Evolutionary conservation across 2,329 filamentous ascomycete species (phyloP), one percentile per base, ranked within the genome.

Genomic region (Sclerotinia borealis): DNA sequence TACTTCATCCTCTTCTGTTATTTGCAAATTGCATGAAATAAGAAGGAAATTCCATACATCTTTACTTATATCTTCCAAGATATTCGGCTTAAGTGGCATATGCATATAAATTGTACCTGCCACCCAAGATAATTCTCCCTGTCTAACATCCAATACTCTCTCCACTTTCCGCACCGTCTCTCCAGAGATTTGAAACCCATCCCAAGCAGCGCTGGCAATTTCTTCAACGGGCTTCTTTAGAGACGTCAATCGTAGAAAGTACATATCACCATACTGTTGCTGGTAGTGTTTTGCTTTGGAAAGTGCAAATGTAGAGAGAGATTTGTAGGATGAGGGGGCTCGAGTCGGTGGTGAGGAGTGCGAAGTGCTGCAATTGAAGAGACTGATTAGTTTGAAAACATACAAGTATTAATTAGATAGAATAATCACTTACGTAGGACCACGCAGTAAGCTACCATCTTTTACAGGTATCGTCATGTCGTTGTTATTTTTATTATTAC

Each of bases 191-290:
- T 89, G 83, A 61, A 91, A 89, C 59, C 85, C 88, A 52, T 85
- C 82, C 92, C 95, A 99, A 8, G 89, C 86, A 39, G 88, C 86
- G 19, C 79, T 77, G 0, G 93, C 93, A 58, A 90, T 82, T 66
- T 84, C 77, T 70, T 96, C 91, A 0, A 96, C 90, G 0, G 85
- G 83, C 11, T 92, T 90, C 77, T 93, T 97, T 75, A 99, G 85
- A 77, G 90, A 90, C 43, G 91, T 86, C 29, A 99, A 83, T 15
- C 95, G 90, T 70, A 97, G 76, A 75, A 97, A 99, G 81, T 99
- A 99, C 85, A 98, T 93, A 77, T 99, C 95, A 67, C 90, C 91
- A 83, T 91, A 99, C 78, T 99, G 95, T 76, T 98, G 95, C 75
- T 93, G 83, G 76, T 98, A 99, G 61, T 92, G 89, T 66, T 83